Evolutionary conservation across 2,329 filamentous ascomycete species (phyloP), one percentile per base, ranked within the genome.

Genomic region (Sporothrix dimorphospora): DNA sequence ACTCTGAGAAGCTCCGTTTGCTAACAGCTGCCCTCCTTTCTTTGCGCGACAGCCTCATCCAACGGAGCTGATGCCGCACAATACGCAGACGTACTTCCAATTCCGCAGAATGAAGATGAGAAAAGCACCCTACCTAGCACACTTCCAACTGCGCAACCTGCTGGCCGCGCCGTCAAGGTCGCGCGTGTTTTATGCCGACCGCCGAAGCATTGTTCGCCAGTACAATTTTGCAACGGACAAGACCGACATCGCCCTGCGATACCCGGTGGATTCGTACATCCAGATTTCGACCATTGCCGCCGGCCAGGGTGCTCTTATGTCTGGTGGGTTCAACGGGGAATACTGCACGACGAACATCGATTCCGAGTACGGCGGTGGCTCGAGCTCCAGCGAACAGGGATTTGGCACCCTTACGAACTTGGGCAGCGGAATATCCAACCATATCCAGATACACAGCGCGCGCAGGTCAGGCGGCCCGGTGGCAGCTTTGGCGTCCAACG

Each of bases 61-160:
- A 71, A 76, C 57, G 73, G 79, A 83, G 71, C 75, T 75, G 14
- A 74, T 76, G 40, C 77, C 86, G 5, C 81, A 81, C 0, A 78
- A 80, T 14, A 79, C 76, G 0, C 83, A 85, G 21, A 86, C 80
- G 75, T 90, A 86, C 77, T 90, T 90, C 77, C 83, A 84, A 68
- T 91, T 90, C 77, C 83, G 83, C 53, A 83, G 81, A 51, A 89
- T 89, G 84, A 83, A 87, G 73, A 82, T 90, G 55, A 82, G 84
- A 61, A 82, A 82, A 24, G 82, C 88, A 68, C 81, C 89, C 30
- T 82, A 85, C 73, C 79, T 91, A 21, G 82, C 87, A n/a, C 90
- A 92, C 79, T 91, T 91, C 73, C 90, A 92, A 77, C 82, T 91
- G 14, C 87, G 90, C 57, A 90, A 90, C 76, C 82, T 90, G 19